Evolutionary conservation across 2,329 filamentous ascomycete species (phyloP).

Genomic region (Thelonectria blattea): DNA sequence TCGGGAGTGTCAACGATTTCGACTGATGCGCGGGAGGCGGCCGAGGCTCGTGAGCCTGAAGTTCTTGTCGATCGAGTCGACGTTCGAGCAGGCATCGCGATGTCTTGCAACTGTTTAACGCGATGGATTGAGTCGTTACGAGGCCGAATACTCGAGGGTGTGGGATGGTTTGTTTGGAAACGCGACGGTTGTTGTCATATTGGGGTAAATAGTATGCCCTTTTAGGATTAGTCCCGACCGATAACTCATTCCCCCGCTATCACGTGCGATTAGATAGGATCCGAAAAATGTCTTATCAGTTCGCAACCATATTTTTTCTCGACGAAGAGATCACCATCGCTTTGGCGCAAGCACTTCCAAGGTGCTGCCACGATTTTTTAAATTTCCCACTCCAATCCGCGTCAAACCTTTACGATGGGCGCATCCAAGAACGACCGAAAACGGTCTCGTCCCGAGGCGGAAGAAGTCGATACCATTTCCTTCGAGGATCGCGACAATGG

Average conservation of each 20-base stretch:
- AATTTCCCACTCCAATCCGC: background rate
- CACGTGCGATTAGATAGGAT: conserved; percentile 45
- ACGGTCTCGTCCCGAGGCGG: conserved; percentile 43
- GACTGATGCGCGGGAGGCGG: conserved; percentile 55
- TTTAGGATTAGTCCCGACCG: conserved; percentile 36
- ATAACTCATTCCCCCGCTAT: conserved; percentile 32
- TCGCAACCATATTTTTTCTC: conserved; percentile 33
- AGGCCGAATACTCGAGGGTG: conserved; percentile 6
- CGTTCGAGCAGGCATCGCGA: conserved; percentile 57
- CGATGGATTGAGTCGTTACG: conserved; percentile 6
- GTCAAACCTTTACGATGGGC: conserved; percentile 35
- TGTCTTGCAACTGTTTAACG: conserved; percentile 12
- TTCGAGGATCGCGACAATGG: conserved; percentile 43
- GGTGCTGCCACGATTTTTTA: conserved; percentile 16
- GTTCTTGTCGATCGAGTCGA: conserved; percentile 54
- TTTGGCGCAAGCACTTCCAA: conserved; percentile 22
- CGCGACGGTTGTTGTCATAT: conserved; percentile 34
- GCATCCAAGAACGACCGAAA: conserved; percentile 43
- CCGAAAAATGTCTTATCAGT: conserved; percentile 26
- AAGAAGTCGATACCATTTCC: conserved; percentile 39
- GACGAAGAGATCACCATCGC: background rate
- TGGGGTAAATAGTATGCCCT: conserved; percentile 43
- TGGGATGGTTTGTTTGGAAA: conserved; percentile 38
- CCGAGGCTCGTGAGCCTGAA: conserved; percentile 53
- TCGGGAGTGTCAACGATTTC: conserved; percentile 78